These are phyloP conservation scores for Leishmania mexicana DNA, from an alignment of 208 protist species.

Conservation along the genomic window DNA sequence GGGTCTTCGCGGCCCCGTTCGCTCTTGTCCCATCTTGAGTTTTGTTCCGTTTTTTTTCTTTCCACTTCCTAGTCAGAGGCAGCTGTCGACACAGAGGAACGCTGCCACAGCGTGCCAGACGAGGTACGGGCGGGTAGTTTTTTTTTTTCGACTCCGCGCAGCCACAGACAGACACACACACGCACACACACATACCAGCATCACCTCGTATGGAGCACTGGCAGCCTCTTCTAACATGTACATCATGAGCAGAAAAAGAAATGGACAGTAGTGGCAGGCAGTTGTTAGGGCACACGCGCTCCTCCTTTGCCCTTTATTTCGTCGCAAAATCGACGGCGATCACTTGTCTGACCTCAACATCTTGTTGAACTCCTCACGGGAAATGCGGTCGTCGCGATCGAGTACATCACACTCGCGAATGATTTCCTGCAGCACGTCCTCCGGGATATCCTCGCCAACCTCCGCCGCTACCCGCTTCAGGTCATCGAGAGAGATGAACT, in stretches of 20 bases:
- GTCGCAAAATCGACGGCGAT: conserved; percentile 3
- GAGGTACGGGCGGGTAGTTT: no score
- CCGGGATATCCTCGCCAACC: conserved; percentile 95
- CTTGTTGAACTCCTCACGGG: conserved; percentile 93
- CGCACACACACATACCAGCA: background rate
- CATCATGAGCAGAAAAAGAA: conserved; percentile 6
- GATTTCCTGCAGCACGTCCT: conserved; percentile 96
- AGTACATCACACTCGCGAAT: conserved; percentile 94
- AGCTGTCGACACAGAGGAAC: background rate
- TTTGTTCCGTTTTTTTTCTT: background rate
- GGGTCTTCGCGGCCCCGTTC: background rate
- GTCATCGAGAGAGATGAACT: conserved; percentile 97
- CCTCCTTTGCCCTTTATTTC: background rate
- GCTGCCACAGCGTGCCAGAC: no score
- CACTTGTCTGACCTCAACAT: conserved; percentile 86
- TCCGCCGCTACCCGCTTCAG: conserved; percentile 94
- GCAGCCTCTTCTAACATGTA: background rate
- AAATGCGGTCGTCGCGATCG: conserved; percentile 95
- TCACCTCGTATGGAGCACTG: background rate
- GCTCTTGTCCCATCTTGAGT: background rate
- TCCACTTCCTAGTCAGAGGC: background rate
- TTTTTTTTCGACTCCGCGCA: background rate
- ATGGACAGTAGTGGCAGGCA: background rate
- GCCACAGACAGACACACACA: background rate
- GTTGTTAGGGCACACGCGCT: background rate